These are phyloP conservation scores for Polytolypa hystricis DNA, from an alignment of 2,329 filamentous ascomycete species.

Conservation along the genomic window DNA sequence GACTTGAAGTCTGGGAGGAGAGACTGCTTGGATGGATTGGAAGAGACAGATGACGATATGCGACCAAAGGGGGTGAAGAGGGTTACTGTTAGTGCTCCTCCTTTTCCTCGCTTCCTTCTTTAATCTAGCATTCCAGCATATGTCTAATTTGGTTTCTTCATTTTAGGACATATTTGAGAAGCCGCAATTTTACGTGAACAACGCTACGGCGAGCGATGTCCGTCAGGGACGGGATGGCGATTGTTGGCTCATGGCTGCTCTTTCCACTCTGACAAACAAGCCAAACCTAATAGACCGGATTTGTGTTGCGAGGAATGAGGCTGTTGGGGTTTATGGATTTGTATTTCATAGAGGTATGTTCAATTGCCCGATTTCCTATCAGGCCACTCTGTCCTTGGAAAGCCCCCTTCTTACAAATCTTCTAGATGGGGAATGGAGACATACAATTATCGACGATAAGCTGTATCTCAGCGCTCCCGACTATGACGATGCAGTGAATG, in stretches of 20 bases:
- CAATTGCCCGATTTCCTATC: not conserved
- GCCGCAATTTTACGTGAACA: slow-evolving; percentile 67
- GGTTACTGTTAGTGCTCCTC: slow-evolving; percentile 39
- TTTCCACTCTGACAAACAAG: slow-evolving; percentile 68
- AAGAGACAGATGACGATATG: slow-evolving; percentile 26
- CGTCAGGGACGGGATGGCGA: slow-evolving; percentile 69
- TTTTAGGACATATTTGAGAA: slow-evolving; percentile 63
- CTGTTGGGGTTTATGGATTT: slow-evolving; percentile 73
- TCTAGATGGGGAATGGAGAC: slow-evolving; percentile 76
- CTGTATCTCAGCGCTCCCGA: slow-evolving; percentile 72
- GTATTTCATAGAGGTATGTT: slow-evolving; percentile 59
- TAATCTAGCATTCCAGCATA: slow-evolving; percentile 6
- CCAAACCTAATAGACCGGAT: slow-evolving; percentile 58
- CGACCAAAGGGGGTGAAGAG: slow-evolving; percentile 63
- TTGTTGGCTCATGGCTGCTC: slow-evolving; percentile 75
- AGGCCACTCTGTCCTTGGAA: not conserved
- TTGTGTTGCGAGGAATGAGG: slow-evolving; percentile 61
- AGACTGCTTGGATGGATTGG: slow-evolving; percentile 43
- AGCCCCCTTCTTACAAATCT: not conserved
- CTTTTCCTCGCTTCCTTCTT: slow-evolving; percentile 11
- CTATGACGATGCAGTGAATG: slow-evolving; percentile 67
- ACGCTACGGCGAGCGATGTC: slow-evolving; percentile 65
- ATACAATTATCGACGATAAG: slow-evolving; percentile 85
- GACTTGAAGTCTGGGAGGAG: slow-evolving; percentile 53
- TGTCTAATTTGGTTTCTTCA: slow-evolving; percentile 10